Evolutionary conservation across 2,329 filamentous ascomycete genomes (phyloP), one percentile per base, ranked within the genome.

Genomic region (Magnaporthiopsis poae): DNA sequence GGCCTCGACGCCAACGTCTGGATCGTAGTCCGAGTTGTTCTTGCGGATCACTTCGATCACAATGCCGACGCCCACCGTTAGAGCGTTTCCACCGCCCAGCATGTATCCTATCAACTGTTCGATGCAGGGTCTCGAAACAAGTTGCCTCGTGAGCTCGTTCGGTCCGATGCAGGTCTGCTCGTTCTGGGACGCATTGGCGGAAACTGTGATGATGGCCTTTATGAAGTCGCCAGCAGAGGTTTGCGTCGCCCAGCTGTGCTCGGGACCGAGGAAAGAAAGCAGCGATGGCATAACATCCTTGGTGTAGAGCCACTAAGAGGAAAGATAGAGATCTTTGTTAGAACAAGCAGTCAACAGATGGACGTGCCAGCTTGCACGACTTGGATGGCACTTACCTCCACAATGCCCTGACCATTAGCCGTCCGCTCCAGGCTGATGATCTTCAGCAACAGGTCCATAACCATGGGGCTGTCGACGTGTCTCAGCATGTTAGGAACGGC

Each of bases 91-190:
- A 59, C 95, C 95, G 65, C 88, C 85, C 18, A 98, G 85, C 95
- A 99, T 99, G 72, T 94, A 91, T 18, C 85, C 81, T 68, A 98
- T 91, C n/a, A 99, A 84, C 68, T 87, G 87, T 73, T 94, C 86
- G 65, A 96, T 87, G 72, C 93, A 98, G 21, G 86, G 79, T 69
- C 90, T 86, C 0, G 95, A 98, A 1, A 99, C 95, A 4, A 99
- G 84, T 77, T 99, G 92, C 60, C 95, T 88, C 5, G 95, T 99
- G 64, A 99, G 85, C 74, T 96, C 95, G 75, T 99, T 99, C 4
- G 95, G 95, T 3, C 95, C 95, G 75, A 99, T 98, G 73, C 96
- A 97, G n/a, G 94, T 95, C 75, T 97, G 93, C 74, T 99, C 95
- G 73, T 97, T 96, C 72, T 96, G 95, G 1, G 94, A 97, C 3